Evolutionary conservation across 768 basidiomycete species (phyloP), one percentile per base, ranked within the genome.

Genomic region (Fomitopsis pulvina): DNA sequence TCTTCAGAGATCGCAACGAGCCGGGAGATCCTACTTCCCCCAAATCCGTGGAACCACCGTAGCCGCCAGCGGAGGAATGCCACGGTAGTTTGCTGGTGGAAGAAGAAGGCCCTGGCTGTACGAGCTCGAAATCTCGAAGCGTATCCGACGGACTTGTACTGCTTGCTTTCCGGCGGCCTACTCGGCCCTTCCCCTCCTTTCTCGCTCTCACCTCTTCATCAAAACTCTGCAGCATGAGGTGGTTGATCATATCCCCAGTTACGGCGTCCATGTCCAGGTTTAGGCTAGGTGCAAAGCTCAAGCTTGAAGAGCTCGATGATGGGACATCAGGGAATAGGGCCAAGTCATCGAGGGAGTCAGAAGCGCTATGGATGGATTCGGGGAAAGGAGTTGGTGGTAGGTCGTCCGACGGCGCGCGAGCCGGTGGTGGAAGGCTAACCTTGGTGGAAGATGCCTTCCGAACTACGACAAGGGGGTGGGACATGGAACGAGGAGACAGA

Each of bases 361-460:
- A 5, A 43, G 41, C 12, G 41, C 53, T 34, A 34, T 45, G 40
- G 47, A 41, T 16, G 51, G 44, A 11, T 37, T 53, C 41, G 16
- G 57, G 55, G 9, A 45, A 45, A 1, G 62, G 62, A 4, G 62
- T 53, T 5, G 58, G 60, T 2, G 63, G 63, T 11, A 65, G 54
- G 20, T 54, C 50, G 20, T 46, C 39, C 6, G 57, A 49, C 7
- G 63, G 63, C n/a, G 59, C 53, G 3, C 53, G 38, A 22, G 47
- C 51, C 9, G 58, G 48, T 6, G 63, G 63, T 2, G 61, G 59
- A 7, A 61, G 50, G 34, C 55, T 53, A 0, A 58, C 50, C 10
- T 60, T 56, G 3, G 57, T 51, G 10, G 56, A 55, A 0, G 63
- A 64, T 6, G 60, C 61, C 45, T 64, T 62, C 10, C 61, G 57